Evolutionary conservation across 345 rosid species (phyloP).

Genomic region (Bruguiera gymnorhiza): DNA sequence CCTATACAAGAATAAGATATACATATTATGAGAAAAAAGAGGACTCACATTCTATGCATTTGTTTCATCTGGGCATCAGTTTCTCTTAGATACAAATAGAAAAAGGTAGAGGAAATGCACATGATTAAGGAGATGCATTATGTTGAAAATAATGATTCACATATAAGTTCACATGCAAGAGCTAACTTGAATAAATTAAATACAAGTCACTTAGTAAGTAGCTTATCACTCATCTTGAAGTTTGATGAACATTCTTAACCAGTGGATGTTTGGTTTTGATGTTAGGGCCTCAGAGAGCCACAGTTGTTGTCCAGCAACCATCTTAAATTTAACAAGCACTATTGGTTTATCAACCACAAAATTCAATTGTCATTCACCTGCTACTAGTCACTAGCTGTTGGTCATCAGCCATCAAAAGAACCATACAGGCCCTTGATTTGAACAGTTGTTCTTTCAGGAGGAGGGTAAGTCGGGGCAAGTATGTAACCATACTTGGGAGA

Average conservation of each 20-base stretch:
- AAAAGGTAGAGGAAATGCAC: neutral
- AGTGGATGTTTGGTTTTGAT: no score
- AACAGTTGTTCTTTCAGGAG: neutral
- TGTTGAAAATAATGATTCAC: neutral
- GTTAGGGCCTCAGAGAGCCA: no score
- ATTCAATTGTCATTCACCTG: no score
- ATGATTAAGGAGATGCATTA: neutral
- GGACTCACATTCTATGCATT: neutral
- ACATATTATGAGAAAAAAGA: constrained; percentile 4
- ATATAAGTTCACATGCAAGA: neutral
- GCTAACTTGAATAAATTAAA: neutral
- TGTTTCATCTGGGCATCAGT: neutral
- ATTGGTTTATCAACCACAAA: no score
- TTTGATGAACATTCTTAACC: no score
- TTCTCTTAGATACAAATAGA: neutral
- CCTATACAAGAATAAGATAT: constrained; percentile 40
- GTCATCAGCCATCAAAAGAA: no score
- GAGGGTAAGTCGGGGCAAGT: neutral
- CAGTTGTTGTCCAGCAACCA: no score
- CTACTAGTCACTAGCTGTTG: no score
- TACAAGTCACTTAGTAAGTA: neutral
- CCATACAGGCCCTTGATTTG: no score
- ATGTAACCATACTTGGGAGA: neutral
- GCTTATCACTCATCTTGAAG: no score
- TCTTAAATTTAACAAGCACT: no score